Base-by-base conservation (phyloP, 208 protist species). In the Leishmania braziliensis region DNA sequence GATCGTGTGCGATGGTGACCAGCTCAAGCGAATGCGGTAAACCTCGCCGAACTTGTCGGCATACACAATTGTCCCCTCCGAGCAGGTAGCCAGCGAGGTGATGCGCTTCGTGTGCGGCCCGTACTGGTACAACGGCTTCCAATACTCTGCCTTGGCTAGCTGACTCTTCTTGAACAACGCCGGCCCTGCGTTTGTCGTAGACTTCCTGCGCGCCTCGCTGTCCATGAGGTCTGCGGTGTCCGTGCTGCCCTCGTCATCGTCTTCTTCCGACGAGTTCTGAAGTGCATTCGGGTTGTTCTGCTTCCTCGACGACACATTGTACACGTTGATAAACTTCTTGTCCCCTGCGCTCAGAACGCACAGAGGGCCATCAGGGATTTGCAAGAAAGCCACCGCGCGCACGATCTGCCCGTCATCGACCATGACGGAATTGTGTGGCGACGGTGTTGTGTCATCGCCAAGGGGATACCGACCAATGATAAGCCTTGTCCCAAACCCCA, bases 1-100 rank as follows among this genome's bases (percentile, higher is more conserved):
- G n/a, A 92, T 80, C 26, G 80, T 88, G 81, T 90, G 84, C 68
- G 85, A 84, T 0, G 89, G 85, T 36, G 84, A 90, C 85, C 86
- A 96, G 71, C 65, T 81, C 60, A 97, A 83, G 18, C 75, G 77
- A 23, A 97, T 65, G 62, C 88, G 92, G 82, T 91, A 95, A 48
- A 97, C 93, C 77, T 97, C 95, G 36, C 95, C 95, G 75, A 97
- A 97, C 85, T 96, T 97, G 88, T 97, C 95, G 26, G 93, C 95
- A 77, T 96, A 97, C 43, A 97, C 76, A 62, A 97, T 89, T 36
- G 83, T 89, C 66, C 85, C 85, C 53, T 95, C 94, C 63, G 88
- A 63, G 66, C 79, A 85, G 4, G 88, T 86, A 18, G 81, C 86
- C 43, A 95, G 75, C 68, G 91, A 88, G 14, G 90, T 95, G 76